These are phyloP conservation scores for Quercus phellos DNA, from an alignment of 331 rosid genomes.

Conservation along the genomic window DNA sequence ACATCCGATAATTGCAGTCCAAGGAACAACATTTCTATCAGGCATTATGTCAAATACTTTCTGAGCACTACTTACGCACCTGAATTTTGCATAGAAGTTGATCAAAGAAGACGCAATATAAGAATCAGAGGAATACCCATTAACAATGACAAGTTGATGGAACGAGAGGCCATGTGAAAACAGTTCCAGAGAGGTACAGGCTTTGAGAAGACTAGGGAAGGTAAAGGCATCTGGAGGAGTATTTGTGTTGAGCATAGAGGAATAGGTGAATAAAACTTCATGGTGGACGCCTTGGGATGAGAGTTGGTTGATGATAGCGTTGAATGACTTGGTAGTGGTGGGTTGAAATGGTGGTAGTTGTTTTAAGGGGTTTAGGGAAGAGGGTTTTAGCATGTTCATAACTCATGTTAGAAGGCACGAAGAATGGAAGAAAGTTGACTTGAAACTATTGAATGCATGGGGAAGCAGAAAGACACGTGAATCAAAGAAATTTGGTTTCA, in stretches of 20 bases:
- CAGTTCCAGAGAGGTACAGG: constrained; percentile 57
- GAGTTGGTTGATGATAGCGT: constrained; percentile 56
- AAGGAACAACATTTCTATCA: constrained; percentile 76
- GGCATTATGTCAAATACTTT: constrained; percentile 73
- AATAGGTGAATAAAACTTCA: constrained; percentile 51
- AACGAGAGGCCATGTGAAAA: constrained; percentile 42
- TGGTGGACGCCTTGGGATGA: constrained; percentile 62
- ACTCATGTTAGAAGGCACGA: constrained; percentile 11
- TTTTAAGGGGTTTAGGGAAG: constrained; percentile 12
- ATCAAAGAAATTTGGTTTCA: background rate
- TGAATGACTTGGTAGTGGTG: constrained; percentile 48
- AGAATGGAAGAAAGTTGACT: background rate
- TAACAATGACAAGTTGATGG: constrained; percentile 53
- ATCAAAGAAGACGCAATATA: constrained; percentile 67
- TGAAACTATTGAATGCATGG: background rate
- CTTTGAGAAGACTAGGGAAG: constrained; percentile 78
- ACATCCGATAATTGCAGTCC: constrained; percentile 85
- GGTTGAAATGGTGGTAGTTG: constrained; percentile 17
- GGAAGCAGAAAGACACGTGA: background rate
- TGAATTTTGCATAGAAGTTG: constrained; percentile 56
- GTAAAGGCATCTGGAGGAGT: constrained; percentile 68
- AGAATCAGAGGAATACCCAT: constrained; percentile 57
- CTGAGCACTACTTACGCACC: constrained; percentile 38
- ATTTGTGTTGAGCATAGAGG: constrained; percentile 48
- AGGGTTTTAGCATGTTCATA: constrained; percentile 35